A percentile compares a stretch with the other conserved stretches of the same genome.
Evolutionary conservation across 192 early-diverging fungal genomes (phyloP).

Genomic region (Glomus cerebriforme): DNA sequence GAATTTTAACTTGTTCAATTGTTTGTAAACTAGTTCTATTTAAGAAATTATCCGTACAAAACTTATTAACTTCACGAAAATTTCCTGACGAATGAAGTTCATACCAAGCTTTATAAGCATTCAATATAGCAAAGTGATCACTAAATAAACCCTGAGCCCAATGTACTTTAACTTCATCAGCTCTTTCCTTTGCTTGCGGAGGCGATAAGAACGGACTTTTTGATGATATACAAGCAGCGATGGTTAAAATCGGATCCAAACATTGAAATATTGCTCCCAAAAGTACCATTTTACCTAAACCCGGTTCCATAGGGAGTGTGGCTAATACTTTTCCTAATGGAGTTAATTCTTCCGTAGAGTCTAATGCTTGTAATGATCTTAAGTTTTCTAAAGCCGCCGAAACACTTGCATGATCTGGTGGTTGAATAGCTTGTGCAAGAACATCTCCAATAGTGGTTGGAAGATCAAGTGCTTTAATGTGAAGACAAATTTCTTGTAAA

Average conservation of each 20-base stretch:
- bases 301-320: constrained; percentile 66
- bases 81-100: constrained; percentile 33
- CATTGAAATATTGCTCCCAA: constrained; percentile 61
- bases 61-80: constrained; percentile 36
- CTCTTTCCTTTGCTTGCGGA: constrained; percentile 38
- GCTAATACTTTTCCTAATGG: constrained; percentile 63
- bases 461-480: constrained; percentile 51
- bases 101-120: constrained; percentile 50
- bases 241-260: constrained; percentile 68
- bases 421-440: constrained; percentile 47
- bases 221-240: constrained; percentile 57
- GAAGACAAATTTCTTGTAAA: constrained; percentile 53
- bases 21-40: constrained; percentile 43
- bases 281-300: constrained; percentile 68
- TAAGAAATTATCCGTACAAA: constrained; percentile 48
- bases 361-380: constrained; percentile 44
- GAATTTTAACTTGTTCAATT: constrained; percentile 46
- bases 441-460: constrained; percentile 40
- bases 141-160: constrained; percentile 46
- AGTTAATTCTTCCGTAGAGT: constrained; percentile 57
- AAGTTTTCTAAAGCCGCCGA: constrained; percentile 41
- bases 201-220: constrained; percentile 47
- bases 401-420: constrained; percentile 46
- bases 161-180: constrained; percentile 45
- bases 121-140: constrained; percentile 51